phyloP scores from a whole-genome alignment of 192 early-diverging fungal species.

The Mortierella antarctica region DNA sequence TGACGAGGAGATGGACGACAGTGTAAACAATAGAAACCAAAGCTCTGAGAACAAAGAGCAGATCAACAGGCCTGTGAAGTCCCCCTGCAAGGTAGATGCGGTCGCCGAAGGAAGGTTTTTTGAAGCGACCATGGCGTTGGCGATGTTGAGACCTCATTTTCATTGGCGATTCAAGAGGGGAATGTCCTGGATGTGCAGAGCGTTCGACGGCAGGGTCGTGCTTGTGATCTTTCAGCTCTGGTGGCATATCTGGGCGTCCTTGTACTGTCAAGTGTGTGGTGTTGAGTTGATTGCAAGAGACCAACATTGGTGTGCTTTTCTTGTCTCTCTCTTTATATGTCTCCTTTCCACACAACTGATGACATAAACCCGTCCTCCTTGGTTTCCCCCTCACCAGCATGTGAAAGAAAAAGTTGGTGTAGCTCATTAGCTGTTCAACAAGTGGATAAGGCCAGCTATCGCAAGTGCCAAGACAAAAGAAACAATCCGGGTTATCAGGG shows the following conservation, averaged over 20 bases:
- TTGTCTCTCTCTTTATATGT: background rate
- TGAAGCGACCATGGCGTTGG: background rate
- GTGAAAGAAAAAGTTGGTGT: no score
- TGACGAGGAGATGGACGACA: conserved; percentile 1
- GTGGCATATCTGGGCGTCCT: conserved; percentile 4
- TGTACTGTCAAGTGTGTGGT: background rate
- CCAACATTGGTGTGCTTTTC: background rate
- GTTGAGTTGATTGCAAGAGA: background rate
- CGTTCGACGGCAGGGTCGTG: background rate
- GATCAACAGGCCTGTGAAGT: conserved; percentile 29
- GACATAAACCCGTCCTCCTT: no score
- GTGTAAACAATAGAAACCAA: conserved; percentile 11
- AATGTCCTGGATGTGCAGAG: background rate
- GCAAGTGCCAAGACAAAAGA: no score
- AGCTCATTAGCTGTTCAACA: no score
- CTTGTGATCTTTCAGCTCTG: conserved; percentile 12
- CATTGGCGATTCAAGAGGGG: background rate
- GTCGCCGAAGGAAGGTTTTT: conserved; percentile 3
- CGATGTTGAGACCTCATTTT: background rate
- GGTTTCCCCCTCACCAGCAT: no score
- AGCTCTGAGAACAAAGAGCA: conserved; percentile 7
- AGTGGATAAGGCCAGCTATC: no score
- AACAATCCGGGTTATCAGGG: no score
- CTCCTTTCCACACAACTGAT: background rate
- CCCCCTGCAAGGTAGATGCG: conserved; percentile 30